phyloP scores from a whole-genome alignment of 495 filamentous ascomycete genomes.

The Aspergillus carlsbadensis region DNA sequence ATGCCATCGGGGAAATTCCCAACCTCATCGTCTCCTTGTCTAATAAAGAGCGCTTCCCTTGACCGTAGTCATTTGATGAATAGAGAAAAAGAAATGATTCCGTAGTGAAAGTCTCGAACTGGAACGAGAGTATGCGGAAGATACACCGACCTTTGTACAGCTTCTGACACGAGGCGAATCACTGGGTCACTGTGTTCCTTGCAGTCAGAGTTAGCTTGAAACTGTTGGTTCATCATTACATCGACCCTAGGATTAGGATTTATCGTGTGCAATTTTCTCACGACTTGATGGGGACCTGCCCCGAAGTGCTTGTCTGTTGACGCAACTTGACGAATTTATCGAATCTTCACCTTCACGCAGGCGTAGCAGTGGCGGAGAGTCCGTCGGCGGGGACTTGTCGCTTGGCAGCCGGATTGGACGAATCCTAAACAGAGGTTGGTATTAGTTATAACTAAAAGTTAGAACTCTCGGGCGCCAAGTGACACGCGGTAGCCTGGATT shows the following conservation, averaged over 20 bases:
- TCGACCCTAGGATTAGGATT: conserved; percentile 18
- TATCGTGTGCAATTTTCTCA: conserved; percentile 14
- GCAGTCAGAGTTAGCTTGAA: conserved; percentile 23
- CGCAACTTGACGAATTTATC: background rate
- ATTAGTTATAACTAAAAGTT: conserved; percentile 37
- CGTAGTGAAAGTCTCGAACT: conserved; percentile 19
- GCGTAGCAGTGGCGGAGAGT: conserved; percentile 29
- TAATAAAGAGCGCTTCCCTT: background rate
- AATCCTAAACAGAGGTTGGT: conserved; percentile 30
- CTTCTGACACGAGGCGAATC: conserved; percentile 22
- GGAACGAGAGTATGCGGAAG: conserved; percentile 24
- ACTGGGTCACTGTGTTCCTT: conserved; percentile 22
- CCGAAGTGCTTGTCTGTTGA: conserved; percentile 21
- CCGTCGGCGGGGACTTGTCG: conserved; percentile 39
- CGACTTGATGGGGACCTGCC: conserved; percentile 35
- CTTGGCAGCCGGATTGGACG: conserved; percentile 36
- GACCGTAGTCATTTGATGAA: conserved; percentile 8
- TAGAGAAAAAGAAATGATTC: conserved; percentile 8
- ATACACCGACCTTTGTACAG: conserved; percentile 41
- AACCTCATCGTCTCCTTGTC: background rate
- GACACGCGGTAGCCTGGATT: conserved; percentile 24
- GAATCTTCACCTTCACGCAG: conserved; percentile 29
- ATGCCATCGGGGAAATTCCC: background rate
- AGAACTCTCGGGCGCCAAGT: conserved; percentile 20
- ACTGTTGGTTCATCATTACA: conserved; percentile 16